A percentile compares a stretch with the other conserved stretches of the same genome.
phyloP scores from a whole-genome alignment of 306 rosid genomes.

The Malus asiatica region DNA sequence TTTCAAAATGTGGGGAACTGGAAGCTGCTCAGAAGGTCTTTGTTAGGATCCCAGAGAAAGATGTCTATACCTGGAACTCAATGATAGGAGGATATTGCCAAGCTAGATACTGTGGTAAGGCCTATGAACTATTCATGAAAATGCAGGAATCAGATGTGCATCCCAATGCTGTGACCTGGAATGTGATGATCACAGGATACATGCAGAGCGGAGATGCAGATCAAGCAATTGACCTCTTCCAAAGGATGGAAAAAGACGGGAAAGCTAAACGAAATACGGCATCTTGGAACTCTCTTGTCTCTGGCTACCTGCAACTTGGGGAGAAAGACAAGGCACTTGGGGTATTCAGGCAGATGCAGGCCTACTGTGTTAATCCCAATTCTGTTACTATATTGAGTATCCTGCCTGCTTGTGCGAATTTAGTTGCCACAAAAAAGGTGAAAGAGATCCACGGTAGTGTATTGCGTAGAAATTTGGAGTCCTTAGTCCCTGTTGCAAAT shows the following conservation, averaged over 20 bases:
- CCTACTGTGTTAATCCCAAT: slow-evolving; percentile 46
- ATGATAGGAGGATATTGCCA: slow-evolving; percentile 88
- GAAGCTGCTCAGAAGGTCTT: slow-evolving; percentile 69
- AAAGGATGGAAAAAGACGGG: slow-evolving; percentile 68
- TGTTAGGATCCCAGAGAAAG: slow-evolving; percentile 52
- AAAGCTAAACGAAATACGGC: slow-evolving; percentile 63
- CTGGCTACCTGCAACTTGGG: slow-evolving; percentile 70
- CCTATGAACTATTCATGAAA: slow-evolving; percentile 69
- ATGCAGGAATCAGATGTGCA: slow-evolving; percentile 70
- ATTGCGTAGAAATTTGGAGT: slow-evolving; percentile 52
- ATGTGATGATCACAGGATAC: slow-evolving; percentile 80
- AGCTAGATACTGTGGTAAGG: slow-evolving; percentile 82
- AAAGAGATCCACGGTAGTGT: slow-evolving; percentile 80
- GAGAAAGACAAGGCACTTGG: slow-evolving; percentile 64
- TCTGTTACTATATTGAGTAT: slow-evolving; percentile 67
- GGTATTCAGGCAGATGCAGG: slow-evolving; percentile 78
- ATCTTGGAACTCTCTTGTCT: slow-evolving; percentile 80
- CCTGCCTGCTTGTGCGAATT: slow-evolving; percentile 67
- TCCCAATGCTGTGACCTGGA: slow-evolving; percentile 80
- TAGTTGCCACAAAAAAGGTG: slow-evolving; percentile 54
- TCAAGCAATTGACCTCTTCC: slow-evolving; percentile 72
- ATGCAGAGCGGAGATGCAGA: slow-evolving; percentile 76
- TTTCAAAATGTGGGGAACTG: slow-evolving; percentile 71
- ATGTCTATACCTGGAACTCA: slow-evolving; percentile 86
- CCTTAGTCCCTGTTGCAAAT: slow-evolving; percentile 56